Evolutionary conservation across 768 basidiomycete genomes (phyloP).

Genomic region (Podaxis rugospora): DNA sequence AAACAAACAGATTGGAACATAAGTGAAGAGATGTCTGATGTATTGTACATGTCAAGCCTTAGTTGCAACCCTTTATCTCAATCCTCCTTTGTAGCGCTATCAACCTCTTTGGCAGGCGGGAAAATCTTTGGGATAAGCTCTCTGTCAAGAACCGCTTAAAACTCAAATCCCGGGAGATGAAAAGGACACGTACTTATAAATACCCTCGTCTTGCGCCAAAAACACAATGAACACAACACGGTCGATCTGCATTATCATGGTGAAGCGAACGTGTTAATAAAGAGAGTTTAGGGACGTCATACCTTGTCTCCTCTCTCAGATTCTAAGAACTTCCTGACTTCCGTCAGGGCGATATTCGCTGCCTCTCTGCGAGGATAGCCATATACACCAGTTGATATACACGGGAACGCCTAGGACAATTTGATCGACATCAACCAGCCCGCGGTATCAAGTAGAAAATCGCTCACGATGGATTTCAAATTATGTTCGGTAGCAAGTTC

Average conservation of each 20-base stretch:
- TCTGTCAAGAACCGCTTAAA: conserved; percentile 16
- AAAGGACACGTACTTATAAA: conserved; percentile 54
- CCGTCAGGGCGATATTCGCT: conserved; percentile 62
- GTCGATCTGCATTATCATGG: conserved; percentile 43
- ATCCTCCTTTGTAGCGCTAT: not conserved
- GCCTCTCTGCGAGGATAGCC: conserved; percentile 74
- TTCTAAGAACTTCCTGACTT: conserved; percentile 55
- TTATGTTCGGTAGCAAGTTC: conserved; percentile 54
- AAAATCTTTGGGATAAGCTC: conserved; percentile 63
- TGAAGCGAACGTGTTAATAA: not conserved
- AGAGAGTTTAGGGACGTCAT: conserved; percentile 17
- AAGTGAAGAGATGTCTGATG: not conserved
- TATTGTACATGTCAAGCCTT: not conserved
- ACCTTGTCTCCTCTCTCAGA: conserved; percentile 45
- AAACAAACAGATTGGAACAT: not conserved
- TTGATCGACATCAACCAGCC: not conserved
- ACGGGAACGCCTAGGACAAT: conserved; percentile 64
- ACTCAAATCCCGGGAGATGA: not conserved
- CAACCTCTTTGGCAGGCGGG: conserved; percentile 29
- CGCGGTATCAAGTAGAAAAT: not conserved
- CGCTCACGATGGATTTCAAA: conserved; percentile 61
- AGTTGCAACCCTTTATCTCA: not conserved
- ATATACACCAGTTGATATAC: conserved; percentile 76
- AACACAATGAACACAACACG: conserved; percentile 75
- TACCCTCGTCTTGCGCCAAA: conserved; percentile 54